Evolutionary conservation across 495 filamentous ascomycete species (phyloP), one percentile per base, ranked within the genome.

Genomic region (Hypoxylon fragiforme): DNA sequence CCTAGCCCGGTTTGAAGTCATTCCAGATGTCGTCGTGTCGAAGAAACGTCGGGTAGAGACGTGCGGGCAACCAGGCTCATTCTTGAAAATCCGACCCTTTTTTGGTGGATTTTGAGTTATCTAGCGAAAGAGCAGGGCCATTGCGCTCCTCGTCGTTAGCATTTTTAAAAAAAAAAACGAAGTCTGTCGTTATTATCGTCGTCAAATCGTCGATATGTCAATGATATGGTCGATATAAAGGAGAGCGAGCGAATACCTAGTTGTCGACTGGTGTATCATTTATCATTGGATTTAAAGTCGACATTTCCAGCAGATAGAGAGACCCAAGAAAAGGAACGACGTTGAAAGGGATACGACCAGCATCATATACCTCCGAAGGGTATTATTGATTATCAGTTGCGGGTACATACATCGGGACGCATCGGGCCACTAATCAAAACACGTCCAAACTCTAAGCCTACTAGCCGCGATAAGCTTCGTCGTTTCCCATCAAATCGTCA

Each of bases 401-500:
- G 24, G 24, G 9, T 28, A 28, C 24, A 9, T 28, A 28, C 24
- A 28, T 47, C 8, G 6, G 22, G 14, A 12, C 36, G 14, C 20
- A 34, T 21, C 45, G 40, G 19, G 28, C 45, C 44, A 39, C 53
- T 22, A 41, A 16, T 19, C 19, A 7, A 45, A 28, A 28, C 24
- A 9, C 24, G 24, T 9, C 24, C 24, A 28, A 26, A 43, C 36
- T 39, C 28, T 37, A 50, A 46, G 34, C 42, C 35, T 50, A 50
- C 36, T 26, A 16, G 16, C 35, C 38, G 24, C 24, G 9, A 4
- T 9, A 28, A 4, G 24, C 24, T 28, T 28, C 24, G 24, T 19
- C 31, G 11, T 11, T 32, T 38, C 43, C 38, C 47, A 62, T 52
- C 43, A 44, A 43, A n/a, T 44, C 47, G 32, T 52, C 47, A 40